Evolutionary conservation across 306 rosid genomes (phyloP), one percentile per base, ranked within the genome.

Genomic region (Rosa chinensis): DNA sequence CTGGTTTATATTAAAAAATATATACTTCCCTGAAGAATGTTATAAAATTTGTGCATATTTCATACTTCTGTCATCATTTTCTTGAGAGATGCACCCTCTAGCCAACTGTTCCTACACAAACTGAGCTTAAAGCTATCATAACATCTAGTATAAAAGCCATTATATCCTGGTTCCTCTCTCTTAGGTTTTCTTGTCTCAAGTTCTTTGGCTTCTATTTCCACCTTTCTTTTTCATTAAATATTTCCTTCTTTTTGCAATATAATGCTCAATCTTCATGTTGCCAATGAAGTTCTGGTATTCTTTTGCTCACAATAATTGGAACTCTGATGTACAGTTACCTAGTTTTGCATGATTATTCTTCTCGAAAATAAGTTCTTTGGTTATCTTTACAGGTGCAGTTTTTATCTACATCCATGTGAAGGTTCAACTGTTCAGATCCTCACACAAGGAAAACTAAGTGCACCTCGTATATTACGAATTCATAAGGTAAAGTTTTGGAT

Each of bases 371-470:
- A 8, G 40, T 62, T 56, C 13, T 76, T 68, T 76, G 76, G 53
- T 55, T 50, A 71, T 75, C 28, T 72, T 76, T 71, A 76, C 94
- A 95, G 99, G 79, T 95, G 98, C 87, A 95, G 99, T 83, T 95
- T 95, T 88, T 95, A 88, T 86, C 91, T 95, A 83, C 99, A 93
- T 76, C 91, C 99, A 73, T 93, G 90, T 53, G 99, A 95, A 89
- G 99, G 97, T 79, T 91, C 99, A 72, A 75, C 93, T 39, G 82
- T 87, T 76, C 99, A 91, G 90, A 90, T 91, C 83, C 89, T 95
- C 80, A 91, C 99, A 13, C 99, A 95, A 88, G 99, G 99, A 77
- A 95, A 95, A 84, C 84, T 95, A 68, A 95, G 99, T 77, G 99
- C 98, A 72, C 99, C 99, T 58, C 97, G 99, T 66, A 95, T 95